phyloP scores from a whole-genome alignment of 78 protist genomes.

The Dictyostelium firmibasis region DNA sequence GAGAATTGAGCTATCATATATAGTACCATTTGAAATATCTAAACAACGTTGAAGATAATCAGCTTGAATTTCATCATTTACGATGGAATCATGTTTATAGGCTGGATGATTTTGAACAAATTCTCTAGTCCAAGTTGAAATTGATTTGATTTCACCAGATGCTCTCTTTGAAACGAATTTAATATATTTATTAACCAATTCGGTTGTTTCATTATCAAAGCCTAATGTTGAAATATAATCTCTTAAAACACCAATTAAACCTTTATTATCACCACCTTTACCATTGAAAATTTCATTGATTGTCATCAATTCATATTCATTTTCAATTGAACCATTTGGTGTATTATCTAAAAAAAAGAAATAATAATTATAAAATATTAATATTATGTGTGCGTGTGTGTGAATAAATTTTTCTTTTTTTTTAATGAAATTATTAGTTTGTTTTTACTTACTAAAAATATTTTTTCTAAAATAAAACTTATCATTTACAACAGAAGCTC shows the following conservation, averaged over 20 bases:
- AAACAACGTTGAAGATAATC: slow-evolving; percentile 81
- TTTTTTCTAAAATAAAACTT: slow-evolving; percentile 89
- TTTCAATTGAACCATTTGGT: slow-evolving; percentile 46
- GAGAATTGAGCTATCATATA: slow-evolving; percentile 16
- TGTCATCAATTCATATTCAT: slow-evolving; percentile 68
- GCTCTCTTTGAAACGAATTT: slow-evolving; percentile 47
- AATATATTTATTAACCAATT: slow-evolving; percentile 24
- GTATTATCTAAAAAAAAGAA: neutral
- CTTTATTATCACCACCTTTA: slow-evolving; percentile 13
- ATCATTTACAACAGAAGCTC: slow-evolving; percentile 73
- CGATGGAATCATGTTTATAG: slow-evolving; percentile 87
- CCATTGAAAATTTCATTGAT: slow-evolving; percentile 82
- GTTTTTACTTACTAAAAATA: slow-evolving; percentile 17
- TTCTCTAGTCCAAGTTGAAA: slow-evolving; percentile 86
- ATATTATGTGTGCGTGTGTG: no score
- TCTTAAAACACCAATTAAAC: neutral
- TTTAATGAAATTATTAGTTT: no score
- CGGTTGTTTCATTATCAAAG: slow-evolving; percentile 16
- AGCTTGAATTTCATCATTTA: slow-evolving; percentile 79
- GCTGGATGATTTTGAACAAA: slow-evolving; percentile 85
- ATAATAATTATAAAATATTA: neutral
- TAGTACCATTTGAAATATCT: neutral
- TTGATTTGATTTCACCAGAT: slow-evolving; percentile 71
- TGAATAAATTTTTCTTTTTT: no score
- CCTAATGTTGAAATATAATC: neutral